These are phyloP conservation scores for Leccinellum luteum DNA, from an alignment of 768 basidiomycete genomes.

Conservation along the genomic window DNA sequence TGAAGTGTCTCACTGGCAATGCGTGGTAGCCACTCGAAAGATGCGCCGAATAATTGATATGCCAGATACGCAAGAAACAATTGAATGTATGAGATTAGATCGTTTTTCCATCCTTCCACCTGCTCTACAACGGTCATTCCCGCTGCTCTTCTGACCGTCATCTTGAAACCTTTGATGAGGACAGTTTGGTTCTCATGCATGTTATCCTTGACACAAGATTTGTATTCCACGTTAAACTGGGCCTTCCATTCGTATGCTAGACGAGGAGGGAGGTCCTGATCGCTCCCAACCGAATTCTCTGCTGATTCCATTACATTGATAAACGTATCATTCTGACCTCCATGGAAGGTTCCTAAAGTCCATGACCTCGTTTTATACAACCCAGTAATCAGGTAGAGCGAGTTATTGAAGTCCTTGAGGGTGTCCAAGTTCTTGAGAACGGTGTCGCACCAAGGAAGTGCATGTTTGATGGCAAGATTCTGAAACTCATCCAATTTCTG, in stretches of 20 bases:
- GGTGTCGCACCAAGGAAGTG: neutral
- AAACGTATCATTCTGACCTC: neutral
- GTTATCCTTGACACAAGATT: neutral
- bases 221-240: neutral
- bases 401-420: neutral
- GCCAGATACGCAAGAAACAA: neutral
- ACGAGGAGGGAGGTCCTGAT: neutral
- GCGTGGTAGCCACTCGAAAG: neutral
- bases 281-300: neutral
- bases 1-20: neutral
- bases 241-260: neutral
- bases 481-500: neutral
- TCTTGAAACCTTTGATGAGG: constrained; percentile 9
- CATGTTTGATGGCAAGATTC: neutral
- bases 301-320: neutral
- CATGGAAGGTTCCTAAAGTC: neutral
- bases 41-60: too few relatives aligned
- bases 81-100: neutral
- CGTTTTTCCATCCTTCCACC: neutral
- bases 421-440: neutral
- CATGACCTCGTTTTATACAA: neutral
- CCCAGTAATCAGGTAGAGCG: constrained; percentile 9
- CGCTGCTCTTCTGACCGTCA: neutral
- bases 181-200: constrained; percentile 9
- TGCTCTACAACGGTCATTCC: neutral